Evolutionary conservation across 768 basidiomycete genomes (phyloP), one percentile per base, ranked within the genome.

Genomic region (Leccinum rimulosum): DNA sequence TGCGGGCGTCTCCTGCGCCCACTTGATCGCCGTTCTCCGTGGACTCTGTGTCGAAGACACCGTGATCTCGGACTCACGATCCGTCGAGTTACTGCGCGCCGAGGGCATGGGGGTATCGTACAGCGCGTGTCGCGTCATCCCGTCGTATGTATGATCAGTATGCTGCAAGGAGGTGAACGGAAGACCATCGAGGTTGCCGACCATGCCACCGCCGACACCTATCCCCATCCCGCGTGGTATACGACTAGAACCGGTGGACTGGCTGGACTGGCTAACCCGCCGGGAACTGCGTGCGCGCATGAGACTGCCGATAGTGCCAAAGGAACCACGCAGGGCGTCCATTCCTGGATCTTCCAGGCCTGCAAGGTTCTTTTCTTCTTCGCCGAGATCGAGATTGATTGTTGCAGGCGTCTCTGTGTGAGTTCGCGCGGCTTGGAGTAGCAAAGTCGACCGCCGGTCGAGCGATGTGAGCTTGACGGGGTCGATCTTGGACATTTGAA

Each of bases 401-500:
- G 70, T 70, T 5, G 68, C 70, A 1, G 80, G 65, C 1, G 77
- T 77, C 62, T 90, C 88, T 3, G 89, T 90, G 48, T 86, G 84
- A 25, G 79, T 70, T 19, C 86, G 84, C 2, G 93, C 82, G n/a
- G 93, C 95, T 73, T 92, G 87, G 33, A 99, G 82, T 25, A 99
- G 84, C 51, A 98, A 82, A 0, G 97, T 98, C 1, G 92, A 90
- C 35, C 89, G 83, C 17, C 96, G 82, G 70, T 98, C 97, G 66
- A 99, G 88, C 51, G 85, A 84, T 58, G 79, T 78, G 68, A 98
- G 81, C 55, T 85, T 75, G 19, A 79, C 80, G 10, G 97, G 96
- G 69, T 99, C 96, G 64, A 98, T 85, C 76, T 93, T 93, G 71
- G 89, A 93, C 84, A 96, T 89, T 75, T 99, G 97, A 8, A 99